These are phyloP conservation scores for Phlebiopsis flavidoalba DNA, from an alignment of 768 basidiomycete genomes.

Conservation along the genomic window DNA sequence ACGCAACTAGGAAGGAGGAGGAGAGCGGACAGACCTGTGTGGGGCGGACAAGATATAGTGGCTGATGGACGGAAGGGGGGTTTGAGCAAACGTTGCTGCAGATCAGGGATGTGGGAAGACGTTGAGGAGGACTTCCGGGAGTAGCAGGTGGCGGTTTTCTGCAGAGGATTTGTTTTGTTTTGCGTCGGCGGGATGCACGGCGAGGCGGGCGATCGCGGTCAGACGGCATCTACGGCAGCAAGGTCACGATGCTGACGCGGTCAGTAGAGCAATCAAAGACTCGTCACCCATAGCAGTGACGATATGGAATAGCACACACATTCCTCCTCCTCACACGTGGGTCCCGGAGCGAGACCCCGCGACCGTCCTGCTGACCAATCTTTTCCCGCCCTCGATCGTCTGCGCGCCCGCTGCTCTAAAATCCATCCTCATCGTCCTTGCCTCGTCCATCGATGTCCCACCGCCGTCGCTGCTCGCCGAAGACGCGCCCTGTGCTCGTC, in stretches of 20 bases:
- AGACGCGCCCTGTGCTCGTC: neutral
- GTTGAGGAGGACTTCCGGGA: neutral
- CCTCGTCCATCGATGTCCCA: neutral
- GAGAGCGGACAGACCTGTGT: constrained; percentile 3
- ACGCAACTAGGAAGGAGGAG: constrained; percentile 11
- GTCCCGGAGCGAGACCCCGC: constrained; percentile 9
- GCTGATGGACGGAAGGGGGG: neutral
- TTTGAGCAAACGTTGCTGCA: constrained; percentile 12
- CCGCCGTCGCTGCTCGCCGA: neutral
- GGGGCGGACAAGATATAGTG: constrained; percentile 5
- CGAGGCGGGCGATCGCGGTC: neutral
- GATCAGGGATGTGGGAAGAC: constrained; percentile 1
- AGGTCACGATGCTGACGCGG: constrained; percentile 1
- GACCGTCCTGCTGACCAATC: constrained; percentile 18
- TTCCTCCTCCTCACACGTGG: constrained; percentile 28
- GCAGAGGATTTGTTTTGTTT: neutral
- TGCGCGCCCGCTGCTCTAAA: too few species aligned
- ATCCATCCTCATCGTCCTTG: neutral
- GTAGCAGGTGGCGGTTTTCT: neutral
- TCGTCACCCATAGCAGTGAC: constrained; percentile 26
- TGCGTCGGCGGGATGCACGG: neutral
- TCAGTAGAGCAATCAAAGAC: constrained; percentile 15
- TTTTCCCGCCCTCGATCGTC: neutral
- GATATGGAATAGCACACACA: constrained; percentile 23
- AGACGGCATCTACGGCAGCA: too few species aligned